Evolutionary conservation across 306 rosid species (phyloP), one percentile per base, ranked within the genome.

Genomic region (Sicyos edulis): DNA sequence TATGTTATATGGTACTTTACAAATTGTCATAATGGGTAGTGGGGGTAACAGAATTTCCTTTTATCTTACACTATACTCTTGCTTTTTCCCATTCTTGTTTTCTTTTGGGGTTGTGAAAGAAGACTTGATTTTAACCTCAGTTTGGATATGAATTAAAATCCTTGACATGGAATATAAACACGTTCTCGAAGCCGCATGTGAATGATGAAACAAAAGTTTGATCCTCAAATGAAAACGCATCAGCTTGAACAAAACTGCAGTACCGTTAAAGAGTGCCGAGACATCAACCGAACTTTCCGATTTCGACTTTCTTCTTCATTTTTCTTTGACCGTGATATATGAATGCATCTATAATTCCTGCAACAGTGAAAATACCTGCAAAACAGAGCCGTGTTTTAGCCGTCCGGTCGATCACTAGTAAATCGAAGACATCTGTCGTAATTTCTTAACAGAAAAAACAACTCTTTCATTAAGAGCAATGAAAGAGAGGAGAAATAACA

Each of bases 311-410:
- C 80, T 86, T 92, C 55, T 86, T 92, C 55, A 92, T 82, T 75
- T 82, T 84, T 80, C 72, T 88, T 77, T 82, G 86, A 59, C 96
- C 91, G 75, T 89, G 78, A 77, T 88, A 87, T 82, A 92, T 72
- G 0, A 87, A 89, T 22, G 95, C 84, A 83, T 92, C 96, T 45
- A 92, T 68, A 52, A 92, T 88, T 54, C 96, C 96, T 0, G 96
- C 97, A 66, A 92, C 21, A 0, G 90, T 89, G 85, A 89, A 92
- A 59, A 92, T 58, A 70, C 97, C 97, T 92, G 76, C 50, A 72
- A 81, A 67, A 66, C 77, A 52, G 6, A 47, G 42, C 16, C 20
- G 14, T 4, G 17, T 0, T 2, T 42, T 65, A 32, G 37, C 5
- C 37, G 5, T 26, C 37, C 37, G 37, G 37, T 32, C 37, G 5